Conservation (phyloP, 805 yeast species). For the Myxozyma mucilagina region DNA sequence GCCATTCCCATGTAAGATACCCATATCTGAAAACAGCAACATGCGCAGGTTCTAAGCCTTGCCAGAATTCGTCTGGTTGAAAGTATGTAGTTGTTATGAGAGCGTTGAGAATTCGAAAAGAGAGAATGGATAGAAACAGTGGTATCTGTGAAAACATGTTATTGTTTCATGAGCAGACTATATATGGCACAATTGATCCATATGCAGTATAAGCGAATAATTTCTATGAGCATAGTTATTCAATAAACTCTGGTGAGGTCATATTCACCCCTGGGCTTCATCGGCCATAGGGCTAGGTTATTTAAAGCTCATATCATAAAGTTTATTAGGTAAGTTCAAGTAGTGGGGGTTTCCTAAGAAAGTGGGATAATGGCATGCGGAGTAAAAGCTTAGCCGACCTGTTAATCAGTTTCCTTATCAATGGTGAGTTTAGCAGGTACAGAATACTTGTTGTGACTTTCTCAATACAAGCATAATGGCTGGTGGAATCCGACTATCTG, state of each 20-base stretch:
- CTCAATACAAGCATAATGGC: background rate
- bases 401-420: background rate
- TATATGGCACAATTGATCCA: too few relatives aligned
- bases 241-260: too few relatives aligned
- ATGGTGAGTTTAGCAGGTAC: too few relatives aligned
- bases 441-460: too few relatives aligned
- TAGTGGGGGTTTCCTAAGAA: too few relatives aligned
- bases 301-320: background rate
- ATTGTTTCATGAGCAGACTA: too few relatives aligned
- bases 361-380: background rate
- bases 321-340: background rate
- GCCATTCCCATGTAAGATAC: slow-evolving; percentile 94
- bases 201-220: too few relatives aligned
- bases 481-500: background rate
- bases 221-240: background rate
- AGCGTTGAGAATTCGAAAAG: slow-evolving; percentile 62
- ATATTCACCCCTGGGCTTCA: background rate
- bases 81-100: slow-evolving; percentile 70
- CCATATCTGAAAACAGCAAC: slow-evolving; percentile 73
- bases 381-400: background rate
- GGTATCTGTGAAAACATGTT: background rate
- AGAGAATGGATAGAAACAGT: slow-evolving; percentile 36
- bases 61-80: slow-evolving; percentile 97
- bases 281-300: background rate
- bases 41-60: slow-evolving; percentile 91